phyloP scores from a whole-genome alignment of 257 asterid species.

The Capsicum baccatum region DNA sequence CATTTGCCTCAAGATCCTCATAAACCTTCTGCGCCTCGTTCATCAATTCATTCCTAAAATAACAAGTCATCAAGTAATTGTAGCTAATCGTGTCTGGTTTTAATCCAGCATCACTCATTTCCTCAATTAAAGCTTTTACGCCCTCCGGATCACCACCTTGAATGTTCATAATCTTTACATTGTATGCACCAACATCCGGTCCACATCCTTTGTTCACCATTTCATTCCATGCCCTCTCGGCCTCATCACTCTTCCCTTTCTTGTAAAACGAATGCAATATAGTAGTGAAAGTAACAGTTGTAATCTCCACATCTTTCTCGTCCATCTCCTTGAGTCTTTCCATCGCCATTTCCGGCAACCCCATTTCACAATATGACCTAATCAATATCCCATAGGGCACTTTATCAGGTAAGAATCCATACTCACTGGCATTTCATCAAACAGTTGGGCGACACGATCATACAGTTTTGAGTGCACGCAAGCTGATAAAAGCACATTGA shows the following conservation, averaged over 20 bases:
- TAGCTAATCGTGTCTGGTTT: constrained; percentile 63
- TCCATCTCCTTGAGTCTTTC: constrained; percentile 62
- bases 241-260: constrained; percentile 60
- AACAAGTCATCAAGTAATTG: constrained; percentile 76
- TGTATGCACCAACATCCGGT: constrained; percentile 73
- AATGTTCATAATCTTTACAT: constrained; percentile 58
- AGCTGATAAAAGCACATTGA: constrained; percentile 70
- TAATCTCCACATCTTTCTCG: constrained; percentile 58
- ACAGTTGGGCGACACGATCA: constrained; percentile 56
- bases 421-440: constrained; percentile 61
- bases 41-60: constrained; percentile 60
- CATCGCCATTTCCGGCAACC: constrained; percentile 55
- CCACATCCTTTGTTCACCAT: constrained; percentile 54
- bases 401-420: constrained; percentile 59
- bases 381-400: constrained; percentile 71
- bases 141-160: constrained; percentile 53
- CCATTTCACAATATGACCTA: constrained; percentile 76
- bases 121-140: constrained; percentile 66
- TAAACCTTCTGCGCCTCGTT: constrained; percentile 76
- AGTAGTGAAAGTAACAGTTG: constrained; percentile 49
- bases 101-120: constrained; percentile 59
- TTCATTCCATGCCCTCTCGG: constrained; percentile 68
- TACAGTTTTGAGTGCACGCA: constrained; percentile 47
- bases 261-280: constrained; percentile 61
- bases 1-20: constrained; percentile 54